Evolutionary conservation across 169 alveolate species (phyloP).

Genomic region (Eimeria sp.): DNA sequence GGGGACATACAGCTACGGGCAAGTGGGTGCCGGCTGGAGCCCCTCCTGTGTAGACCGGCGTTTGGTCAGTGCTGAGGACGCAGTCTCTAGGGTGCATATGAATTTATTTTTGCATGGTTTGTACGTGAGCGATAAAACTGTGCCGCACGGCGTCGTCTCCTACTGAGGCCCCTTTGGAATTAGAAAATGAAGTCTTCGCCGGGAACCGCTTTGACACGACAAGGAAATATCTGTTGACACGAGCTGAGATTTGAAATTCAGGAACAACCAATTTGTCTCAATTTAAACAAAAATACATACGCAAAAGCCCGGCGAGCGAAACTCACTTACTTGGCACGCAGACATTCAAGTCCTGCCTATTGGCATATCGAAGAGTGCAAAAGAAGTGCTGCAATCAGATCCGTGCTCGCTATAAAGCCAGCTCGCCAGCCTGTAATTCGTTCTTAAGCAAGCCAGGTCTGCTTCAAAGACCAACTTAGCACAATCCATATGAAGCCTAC

Average conservation of each 20-base stretch:
- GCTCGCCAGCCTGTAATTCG: not conserved
- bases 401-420: not conserved
- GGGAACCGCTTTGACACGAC: not conserved
- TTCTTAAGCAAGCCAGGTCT: not conserved
- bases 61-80: not conserved
- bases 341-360: not conserved
- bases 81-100: not conserved
- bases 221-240: not conserved
- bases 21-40: not conserved
- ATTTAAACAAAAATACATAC: not conserved
- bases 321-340: constrained; percentile 4
- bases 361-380: not conserved
- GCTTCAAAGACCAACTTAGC: not conserved
- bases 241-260: not conserved
- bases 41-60: not conserved
- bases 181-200: not conserved
- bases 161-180: not conserved
- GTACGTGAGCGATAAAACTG: not conserved
- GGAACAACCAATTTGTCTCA: not conserved
- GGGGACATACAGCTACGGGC: constrained; percentile 8
- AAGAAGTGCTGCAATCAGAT: not conserved
- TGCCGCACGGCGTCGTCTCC: not conserved
- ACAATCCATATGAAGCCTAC: not conserved
- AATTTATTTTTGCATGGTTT: not conserved
- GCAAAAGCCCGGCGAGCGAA: not conserved